Percentiles rank a stretch among this genome's conserved stretches.
phyloP scores from a whole-genome alignment of 345 rosid genomes.

The Brassica napus region DNA sequence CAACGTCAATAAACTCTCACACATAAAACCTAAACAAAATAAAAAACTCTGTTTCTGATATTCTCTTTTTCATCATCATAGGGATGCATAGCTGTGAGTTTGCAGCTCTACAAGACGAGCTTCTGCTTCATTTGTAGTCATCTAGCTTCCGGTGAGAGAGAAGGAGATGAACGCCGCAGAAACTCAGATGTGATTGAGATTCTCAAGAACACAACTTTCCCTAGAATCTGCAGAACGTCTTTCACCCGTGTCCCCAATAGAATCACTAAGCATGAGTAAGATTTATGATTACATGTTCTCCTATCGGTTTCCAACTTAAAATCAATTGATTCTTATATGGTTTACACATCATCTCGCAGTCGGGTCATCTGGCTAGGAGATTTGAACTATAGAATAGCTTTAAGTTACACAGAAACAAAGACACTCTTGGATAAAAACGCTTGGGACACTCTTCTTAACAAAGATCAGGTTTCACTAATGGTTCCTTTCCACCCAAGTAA shows the following conservation, averaged over 20 bases:
- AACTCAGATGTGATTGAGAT: conserved; percentile 79
- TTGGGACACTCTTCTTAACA: conserved; percentile 70
- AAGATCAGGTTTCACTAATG: conserved; percentile 70
- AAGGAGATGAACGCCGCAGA: conserved; percentile 88
- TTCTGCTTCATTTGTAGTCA: conserved; percentile 91
- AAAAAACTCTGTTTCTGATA: not conserved
- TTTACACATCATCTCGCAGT: conserved; percentile 33
- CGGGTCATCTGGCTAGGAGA: conserved; percentile 94
- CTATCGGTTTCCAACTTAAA: not conserved
- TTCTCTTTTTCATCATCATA: conserved; percentile 27
- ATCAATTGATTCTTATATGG: not conserved
- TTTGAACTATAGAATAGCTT: conserved; percentile 86
- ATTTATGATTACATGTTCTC: not conserved
- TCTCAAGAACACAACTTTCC: conserved; percentile 81
- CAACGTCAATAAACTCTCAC: not conserved
- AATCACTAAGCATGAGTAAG: conserved; percentile 82
- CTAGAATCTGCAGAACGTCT: conserved; percentile 61
- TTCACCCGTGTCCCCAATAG: conserved; percentile 58
- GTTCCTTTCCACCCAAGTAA: conserved; percentile 31
- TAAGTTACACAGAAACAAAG: conserved; percentile 75
- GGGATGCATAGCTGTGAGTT: conserved; percentile 96
- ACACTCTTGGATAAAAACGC: conserved; percentile 56
- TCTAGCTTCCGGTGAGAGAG: conserved; percentile 95
- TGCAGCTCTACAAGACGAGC: conserved; percentile 77
- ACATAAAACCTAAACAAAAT: not conserved